These are phyloP conservation scores for Catenaria anguillulae DNA, from an alignment of 371 early-diverging fungal species.

Conservation along the genomic window DNA sequence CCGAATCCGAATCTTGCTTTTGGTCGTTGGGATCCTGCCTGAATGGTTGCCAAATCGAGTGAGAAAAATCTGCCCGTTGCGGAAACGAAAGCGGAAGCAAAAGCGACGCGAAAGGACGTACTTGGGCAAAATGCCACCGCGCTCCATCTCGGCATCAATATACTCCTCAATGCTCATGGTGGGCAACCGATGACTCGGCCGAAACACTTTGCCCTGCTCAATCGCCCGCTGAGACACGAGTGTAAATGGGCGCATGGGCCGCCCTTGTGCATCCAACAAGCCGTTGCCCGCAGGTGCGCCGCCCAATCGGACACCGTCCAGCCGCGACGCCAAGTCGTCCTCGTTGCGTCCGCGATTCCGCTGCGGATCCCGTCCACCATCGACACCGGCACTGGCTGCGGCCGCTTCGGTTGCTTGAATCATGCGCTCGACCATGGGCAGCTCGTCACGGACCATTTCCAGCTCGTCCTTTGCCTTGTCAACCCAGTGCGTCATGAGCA, in stretches of 20 bases:
- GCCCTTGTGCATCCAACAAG: not conserved
- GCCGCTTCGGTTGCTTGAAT: too few relatives aligned
- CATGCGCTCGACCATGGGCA: not conserved
- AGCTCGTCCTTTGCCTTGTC: not conserved
- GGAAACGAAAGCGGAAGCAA: too few relatives aligned
- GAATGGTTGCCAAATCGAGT: not conserved
- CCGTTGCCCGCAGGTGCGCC: not conserved
- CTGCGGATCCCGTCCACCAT: too few relatives aligned
- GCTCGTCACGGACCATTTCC: not conserved
- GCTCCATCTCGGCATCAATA: conserved; percentile 62
- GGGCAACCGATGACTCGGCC: conserved; percentile 74
- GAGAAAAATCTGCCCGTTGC: not conserved
- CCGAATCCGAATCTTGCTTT: conserved; percentile 52
- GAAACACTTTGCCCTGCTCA: conserved; percentile 63
- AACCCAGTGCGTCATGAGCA: not conserved
- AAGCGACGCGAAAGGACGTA: too few relatives aligned
- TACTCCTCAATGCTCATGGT: conserved; percentile 96
- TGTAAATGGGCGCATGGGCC: conserved; percentile 71
- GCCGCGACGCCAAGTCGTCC: not conserved
- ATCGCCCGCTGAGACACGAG: conserved; percentile 61
- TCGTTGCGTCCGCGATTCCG: not conserved
- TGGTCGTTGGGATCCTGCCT: conserved; percentile 27
- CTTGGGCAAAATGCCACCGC: conserved; percentile 36
- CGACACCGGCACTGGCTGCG: too few relatives aligned
- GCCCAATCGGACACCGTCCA: not conserved